phyloP scores from a whole-genome alignment of 1,284 basidiomycete genomes.

The Apiotrichum porosum region DNA sequence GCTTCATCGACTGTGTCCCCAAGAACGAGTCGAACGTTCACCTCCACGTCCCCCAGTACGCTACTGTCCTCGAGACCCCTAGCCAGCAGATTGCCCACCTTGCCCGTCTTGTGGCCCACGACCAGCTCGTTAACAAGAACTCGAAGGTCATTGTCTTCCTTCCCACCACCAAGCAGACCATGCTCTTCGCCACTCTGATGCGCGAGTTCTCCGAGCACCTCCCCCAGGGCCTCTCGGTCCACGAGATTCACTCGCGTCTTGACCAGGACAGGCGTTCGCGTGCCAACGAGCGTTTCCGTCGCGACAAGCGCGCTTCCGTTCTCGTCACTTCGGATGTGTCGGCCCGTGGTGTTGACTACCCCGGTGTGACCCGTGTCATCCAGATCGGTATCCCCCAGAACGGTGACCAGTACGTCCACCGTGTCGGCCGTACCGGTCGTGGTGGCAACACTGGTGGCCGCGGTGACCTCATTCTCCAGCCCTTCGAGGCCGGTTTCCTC shows the following conservation, averaged over 20 bases:
- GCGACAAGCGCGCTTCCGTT: conserved; percentile 58
- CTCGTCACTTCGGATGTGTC: conserved; percentile 87
- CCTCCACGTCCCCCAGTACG: conserved; percentile 75
- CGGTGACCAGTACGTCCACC: conserved; percentile 80
- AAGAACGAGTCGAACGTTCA: conserved; percentile 62
- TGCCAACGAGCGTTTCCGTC: conserved; percentile 65
- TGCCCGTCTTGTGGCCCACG: conserved; percentile 76
- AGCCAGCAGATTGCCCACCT: conserved; percentile 73
- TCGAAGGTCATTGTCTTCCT: conserved; percentile 86
- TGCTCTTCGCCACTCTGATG: conserved; percentile 66
- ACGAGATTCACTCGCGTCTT: conserved; percentile 84
- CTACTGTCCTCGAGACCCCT: conserved; percentile 66
- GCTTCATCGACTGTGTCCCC: conserved; percentile 58
- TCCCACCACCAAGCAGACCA: conserved; percentile 81
- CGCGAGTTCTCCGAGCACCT: conserved; percentile 55
- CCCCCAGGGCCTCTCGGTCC: conserved; percentile 56
- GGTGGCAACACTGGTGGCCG: conserved; percentile 63
- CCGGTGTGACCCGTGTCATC: conserved; percentile 85
- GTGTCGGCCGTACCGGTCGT: conserved; percentile 86
- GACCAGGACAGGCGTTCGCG: conserved; percentile 62
- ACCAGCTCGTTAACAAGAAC: conserved; percentile 71
- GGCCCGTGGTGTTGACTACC: conserved; percentile 85
- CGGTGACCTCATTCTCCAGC: conserved; percentile 79
- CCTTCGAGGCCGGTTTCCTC: conserved; percentile 76
- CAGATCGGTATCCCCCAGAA: conserved; percentile 76